phyloP scores from a whole-genome alignment of 495 filamentous ascomycete genomes.

The Penicillium salamii region DNA sequence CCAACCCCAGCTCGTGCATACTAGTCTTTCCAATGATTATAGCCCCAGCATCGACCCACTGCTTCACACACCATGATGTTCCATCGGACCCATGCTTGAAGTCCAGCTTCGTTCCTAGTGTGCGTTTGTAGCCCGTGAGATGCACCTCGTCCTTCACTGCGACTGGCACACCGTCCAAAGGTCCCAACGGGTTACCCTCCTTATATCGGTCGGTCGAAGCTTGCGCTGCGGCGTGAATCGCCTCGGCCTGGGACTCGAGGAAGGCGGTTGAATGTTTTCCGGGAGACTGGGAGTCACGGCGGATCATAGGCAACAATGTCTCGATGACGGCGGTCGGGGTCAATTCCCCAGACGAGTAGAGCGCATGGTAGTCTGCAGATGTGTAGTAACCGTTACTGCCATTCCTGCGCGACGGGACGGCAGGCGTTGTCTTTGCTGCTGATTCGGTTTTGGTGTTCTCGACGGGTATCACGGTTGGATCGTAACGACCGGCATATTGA shows the following conservation, averaged over 20 bases:
- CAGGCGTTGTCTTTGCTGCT: slow-evolving; percentile 13
- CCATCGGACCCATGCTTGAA: slow-evolving; percentile 46
- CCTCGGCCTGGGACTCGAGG: slow-evolving; percentile 55
- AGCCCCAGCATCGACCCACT: slow-evolving; percentile 74
- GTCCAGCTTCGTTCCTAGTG: slow-evolving; percentile 57
- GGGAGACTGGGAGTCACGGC: slow-evolving; percentile 48
- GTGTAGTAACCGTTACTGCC: slow-evolving; percentile 57
- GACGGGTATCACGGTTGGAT: slow-evolving; percentile 81
- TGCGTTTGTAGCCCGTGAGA: slow-evolving; percentile 69
- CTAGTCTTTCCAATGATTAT: slow-evolving; percentile 81
- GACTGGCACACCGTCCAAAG: slow-evolving; percentile 82
- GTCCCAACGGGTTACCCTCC: slow-evolving; percentile 56
- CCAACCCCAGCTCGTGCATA: slow-evolving; percentile 89
- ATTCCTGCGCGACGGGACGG: slow-evolving; percentile 28
- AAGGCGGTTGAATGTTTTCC: slow-evolving; percentile 69
- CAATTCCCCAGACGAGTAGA: slow-evolving; percentile 63
- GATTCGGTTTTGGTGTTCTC: slow-evolving; percentile 31
- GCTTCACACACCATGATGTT: slow-evolving; percentile 72
- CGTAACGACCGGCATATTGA: slow-evolving; percentile 61
- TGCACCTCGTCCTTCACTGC: slow-evolving; percentile 83
- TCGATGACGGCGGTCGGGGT: slow-evolving; percentile 72
- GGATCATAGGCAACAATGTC: slow-evolving; percentile 66
- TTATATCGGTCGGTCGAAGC: slow-evolving; percentile 70
- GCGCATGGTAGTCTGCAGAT: slow-evolving; percentile 70
- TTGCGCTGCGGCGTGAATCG: slow-evolving; percentile 62